Base-by-base conservation (phyloP, 2,329 filamentous ascomycete species). In the Chaetomium globosum region DNA sequence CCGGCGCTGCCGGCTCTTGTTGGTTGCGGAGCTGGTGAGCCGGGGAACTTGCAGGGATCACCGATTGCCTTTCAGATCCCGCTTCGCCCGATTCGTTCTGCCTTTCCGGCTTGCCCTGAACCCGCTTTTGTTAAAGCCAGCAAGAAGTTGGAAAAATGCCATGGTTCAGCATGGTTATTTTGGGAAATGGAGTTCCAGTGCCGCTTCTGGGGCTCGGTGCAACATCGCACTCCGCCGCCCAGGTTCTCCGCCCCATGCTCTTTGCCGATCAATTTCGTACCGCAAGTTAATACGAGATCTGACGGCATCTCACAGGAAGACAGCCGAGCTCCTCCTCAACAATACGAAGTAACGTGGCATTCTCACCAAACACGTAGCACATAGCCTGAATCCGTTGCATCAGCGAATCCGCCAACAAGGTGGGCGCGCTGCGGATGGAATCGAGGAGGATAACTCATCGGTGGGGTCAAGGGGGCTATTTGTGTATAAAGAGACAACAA, bases 221-320 rank as follows among this genome's bases (percentile, higher is more conserved):
- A 49, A 57, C 51, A 19, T 39, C 7, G 30, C 23, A n/a, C 23
- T n/a, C 39, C 39, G 16, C 39, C 39, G 5, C 16, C 16, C 53
- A 19, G 31, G 23, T 21, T 23, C 53, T 43, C 43, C 4, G 54
- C 43, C 61, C 46, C 53, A 43, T 16, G 53, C 19, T 61, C 19
- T 61, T 12, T 65, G 57, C 58, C 52, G 63, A 65, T 60, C 62
- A 54, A 30, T 10, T 39, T 60, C 30, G 62, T 43, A 60, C 57
- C 21, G 39, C 58, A 10, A 23, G 31, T 52, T 12, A 61, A 65
- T 65, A 65, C 63, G 63, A 65, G 63, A 28, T 65, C 43, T 30
- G 23, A 23, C 26, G 28, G 54, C 59, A 61, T 59, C 7, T 4
- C 33, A 8, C 23, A 9, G 28, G 31, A 36, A 31, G 23, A 49